A percentile compares a stretch with the other conserved stretches of the same genome.
phyloP scores from a whole-genome alignment of 371 early-diverging fungal species.

The Mortierella sp. region DNA sequence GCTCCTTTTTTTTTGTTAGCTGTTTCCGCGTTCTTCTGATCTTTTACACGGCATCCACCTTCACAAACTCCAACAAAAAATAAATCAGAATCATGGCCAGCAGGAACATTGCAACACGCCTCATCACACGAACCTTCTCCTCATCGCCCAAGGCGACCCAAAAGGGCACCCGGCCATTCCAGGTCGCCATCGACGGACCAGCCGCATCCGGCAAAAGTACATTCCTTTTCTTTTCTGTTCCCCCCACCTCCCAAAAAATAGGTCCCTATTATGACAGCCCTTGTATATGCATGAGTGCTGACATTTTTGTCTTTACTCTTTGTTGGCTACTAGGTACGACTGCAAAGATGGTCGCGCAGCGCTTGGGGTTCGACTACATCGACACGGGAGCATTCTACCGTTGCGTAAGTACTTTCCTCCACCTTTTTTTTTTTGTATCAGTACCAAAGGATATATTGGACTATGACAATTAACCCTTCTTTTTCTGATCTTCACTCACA shows the following conservation, averaged over 20 bases:
- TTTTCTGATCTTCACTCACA: neutral
- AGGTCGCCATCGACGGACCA: constrained; percentile 95
- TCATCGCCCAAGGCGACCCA: neutral
- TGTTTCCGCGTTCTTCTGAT: no score
- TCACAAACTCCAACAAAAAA: neutral
- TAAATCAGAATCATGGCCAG: neutral
- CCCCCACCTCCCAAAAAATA: neutral
- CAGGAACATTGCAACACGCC: constrained; percentile 5
- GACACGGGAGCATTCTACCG: constrained; percentile 85
- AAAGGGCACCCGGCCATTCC: constrained; percentile 59
- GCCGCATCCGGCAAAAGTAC: constrained; percentile 95
- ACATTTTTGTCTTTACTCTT: no score
- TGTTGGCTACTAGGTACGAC: constrained; percentile 70
- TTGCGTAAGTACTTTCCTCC: constrained; percentile 61
- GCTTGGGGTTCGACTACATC: constrained; percentile 83
- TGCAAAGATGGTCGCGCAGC: constrained; percentile 78
- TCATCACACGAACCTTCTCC: constrained; percentile 17
- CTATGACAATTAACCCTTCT: no score
- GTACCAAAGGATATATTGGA: no score
- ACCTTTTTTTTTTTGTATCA: no score
- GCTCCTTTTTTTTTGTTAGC: no score
- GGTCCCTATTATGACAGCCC: neutral
- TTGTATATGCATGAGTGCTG: neutral
- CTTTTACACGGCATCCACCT: no score
- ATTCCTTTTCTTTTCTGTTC: constrained; percentile 10